Evolutionary conservation across 805 yeast species (phyloP).

Genomic region (Wickerhamiella allomyrinae): DNA sequence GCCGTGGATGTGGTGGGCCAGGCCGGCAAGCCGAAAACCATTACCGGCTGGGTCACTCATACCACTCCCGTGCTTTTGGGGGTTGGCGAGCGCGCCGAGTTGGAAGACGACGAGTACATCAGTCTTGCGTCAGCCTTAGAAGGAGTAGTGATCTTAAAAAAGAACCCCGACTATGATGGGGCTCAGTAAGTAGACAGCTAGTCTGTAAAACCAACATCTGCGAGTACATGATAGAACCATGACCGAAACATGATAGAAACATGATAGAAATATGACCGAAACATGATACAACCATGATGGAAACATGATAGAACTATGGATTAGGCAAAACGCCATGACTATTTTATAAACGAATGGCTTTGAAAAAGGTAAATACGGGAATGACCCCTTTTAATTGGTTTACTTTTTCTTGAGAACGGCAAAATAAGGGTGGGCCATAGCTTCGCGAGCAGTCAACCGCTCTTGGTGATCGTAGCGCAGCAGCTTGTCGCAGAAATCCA

Average conservation of each 20-base stretch:
- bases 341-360: no score
- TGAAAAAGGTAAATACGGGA: no score
- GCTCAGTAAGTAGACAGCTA: not conserved
- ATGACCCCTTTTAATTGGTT: no score
- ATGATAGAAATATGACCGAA: no score
- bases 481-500: constrained; percentile 61
- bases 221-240: no score
- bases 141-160: constrained; percentile 83
- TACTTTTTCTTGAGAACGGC: constrained; percentile 21
- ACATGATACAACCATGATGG: no score
- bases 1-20: constrained; percentile 98
- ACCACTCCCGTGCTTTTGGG: constrained; percentile 91
- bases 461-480: constrained; percentile 77
- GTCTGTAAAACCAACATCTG: no score
- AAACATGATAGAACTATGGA: no score
- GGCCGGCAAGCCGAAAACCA: constrained; percentile 97
- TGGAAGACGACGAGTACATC: constrained; percentile 86
- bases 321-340: no score
- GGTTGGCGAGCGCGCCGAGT: constrained; percentile 91
- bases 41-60: constrained; percentile 99
- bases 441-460: constrained; percentile 77
- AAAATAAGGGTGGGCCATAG: constrained; percentile 65
- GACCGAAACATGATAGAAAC: no score
- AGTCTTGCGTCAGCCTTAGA: constrained; percentile 71
- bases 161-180: constrained; percentile 21